phyloP scores from a whole-genome alignment of 768 basidiomycete species.

The Scleroderma bovista region DNA sequence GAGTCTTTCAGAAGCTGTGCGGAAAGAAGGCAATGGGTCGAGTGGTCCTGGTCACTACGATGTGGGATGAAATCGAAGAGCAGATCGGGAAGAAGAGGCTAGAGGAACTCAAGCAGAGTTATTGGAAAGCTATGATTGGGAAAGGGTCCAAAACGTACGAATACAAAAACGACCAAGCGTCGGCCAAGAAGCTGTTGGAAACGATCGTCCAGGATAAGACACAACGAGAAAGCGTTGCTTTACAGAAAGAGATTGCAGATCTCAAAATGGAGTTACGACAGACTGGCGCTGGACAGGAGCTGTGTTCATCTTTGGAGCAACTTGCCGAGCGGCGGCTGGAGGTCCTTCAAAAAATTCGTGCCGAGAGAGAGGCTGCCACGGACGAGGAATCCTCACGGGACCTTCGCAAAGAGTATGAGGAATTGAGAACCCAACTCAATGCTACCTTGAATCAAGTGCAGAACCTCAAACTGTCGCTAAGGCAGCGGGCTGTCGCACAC shows the following conservation, averaged over 20 bases:
- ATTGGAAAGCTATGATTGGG: not conserved
- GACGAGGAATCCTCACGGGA: not conserved
- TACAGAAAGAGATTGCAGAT: not conserved
- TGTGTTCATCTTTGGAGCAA: not conserved
- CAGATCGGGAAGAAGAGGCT: constrained; percentile 14
- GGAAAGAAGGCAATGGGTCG: constrained; percentile 24
- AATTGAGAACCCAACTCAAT: too few species aligned
- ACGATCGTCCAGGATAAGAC: not conserved
- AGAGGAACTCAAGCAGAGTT: constrained; percentile 1
- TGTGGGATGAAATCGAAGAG: constrained; percentile 17
- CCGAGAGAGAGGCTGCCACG: not conserved
- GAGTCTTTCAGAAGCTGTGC: constrained; percentile 26
- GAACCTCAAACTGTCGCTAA: not conserved
- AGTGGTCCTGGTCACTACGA: constrained; percentile 23
- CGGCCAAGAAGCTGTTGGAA: not conserved
- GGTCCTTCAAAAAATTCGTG: not conserved
- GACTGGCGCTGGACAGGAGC: not conserved
- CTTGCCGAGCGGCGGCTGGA: not conserved
- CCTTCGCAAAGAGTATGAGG: not conserved
- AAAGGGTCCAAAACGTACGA: not conserved
- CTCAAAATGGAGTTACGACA: not conserved
- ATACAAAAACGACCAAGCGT: not conserved
- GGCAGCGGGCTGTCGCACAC: too few species aligned
- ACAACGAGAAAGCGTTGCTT: not conserved
- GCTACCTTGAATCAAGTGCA: not conserved